These are phyloP conservation scores for Tephrocybe rancida DNA, from an alignment of 768 basidiomycete genomes.

Conservation along the genomic window DNA sequence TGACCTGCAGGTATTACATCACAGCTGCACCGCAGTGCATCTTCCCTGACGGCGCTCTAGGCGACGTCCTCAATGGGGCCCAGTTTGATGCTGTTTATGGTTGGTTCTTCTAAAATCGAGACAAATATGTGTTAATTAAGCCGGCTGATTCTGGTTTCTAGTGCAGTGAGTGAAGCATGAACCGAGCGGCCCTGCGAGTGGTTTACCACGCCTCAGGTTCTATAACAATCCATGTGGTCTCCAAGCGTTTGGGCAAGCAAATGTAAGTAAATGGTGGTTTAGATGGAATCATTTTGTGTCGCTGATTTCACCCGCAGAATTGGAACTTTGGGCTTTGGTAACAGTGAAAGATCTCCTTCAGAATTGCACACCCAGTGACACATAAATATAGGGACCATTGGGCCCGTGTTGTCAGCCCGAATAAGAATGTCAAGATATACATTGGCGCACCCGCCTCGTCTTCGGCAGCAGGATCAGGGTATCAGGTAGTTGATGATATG, in stretches of 20 bases:
- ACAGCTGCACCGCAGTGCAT: slow-evolving; percentile 70
- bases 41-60: slow-evolving; percentile 66
- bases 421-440: slow-evolving; percentile 64
- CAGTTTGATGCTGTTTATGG: slow-evolving; percentile 74
- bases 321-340: slow-evolving; percentile 69
- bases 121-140: too few relatives aligned
- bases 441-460: slow-evolving; percentile 65
- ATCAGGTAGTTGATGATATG: slow-evolving; percentile 50
- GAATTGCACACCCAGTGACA: not conserved
- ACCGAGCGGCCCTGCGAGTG: not conserved
- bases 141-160: slow-evolving; percentile 9
- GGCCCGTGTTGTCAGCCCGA: slow-evolving; percentile 60
- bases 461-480: slow-evolving; percentile 61
- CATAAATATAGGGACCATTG: slow-evolving; percentile 56
- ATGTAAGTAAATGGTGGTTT: slow-evolving; percentile 42
- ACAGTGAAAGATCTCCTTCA: not conserved
- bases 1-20: slow-evolving; percentile 54
- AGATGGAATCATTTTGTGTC: not conserved
- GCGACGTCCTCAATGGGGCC: slow-evolving; percentile 59
- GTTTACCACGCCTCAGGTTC: slow-evolving; percentile 38
- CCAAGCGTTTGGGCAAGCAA: slow-evolving; percentile 45
- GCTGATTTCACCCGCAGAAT: slow-evolving; percentile 38
- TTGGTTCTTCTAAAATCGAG: slow-evolving; percentile 18
- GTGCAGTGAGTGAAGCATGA: slow-evolving; percentile 32
- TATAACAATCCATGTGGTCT: slow-evolving; percentile 60